These are phyloP conservation scores for Xylaria arbuscula DNA, from an alignment of 2,329 filamentous ascomycete genomes.

Conservation along the genomic window DNA sequence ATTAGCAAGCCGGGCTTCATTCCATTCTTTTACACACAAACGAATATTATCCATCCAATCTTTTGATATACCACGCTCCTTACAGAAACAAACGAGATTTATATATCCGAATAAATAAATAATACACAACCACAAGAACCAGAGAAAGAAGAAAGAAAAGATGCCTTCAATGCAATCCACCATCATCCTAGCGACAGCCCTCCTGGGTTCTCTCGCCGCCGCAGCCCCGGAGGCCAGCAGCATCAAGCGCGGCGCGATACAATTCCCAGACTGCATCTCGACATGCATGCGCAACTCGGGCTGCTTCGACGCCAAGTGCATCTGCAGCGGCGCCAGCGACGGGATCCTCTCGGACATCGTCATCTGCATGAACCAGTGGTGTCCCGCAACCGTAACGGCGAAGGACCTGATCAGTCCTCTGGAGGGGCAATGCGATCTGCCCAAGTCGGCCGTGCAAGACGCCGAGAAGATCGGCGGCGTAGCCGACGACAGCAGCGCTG, in stretches of 20 bases:
- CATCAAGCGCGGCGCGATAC: slow-evolving; percentile 33
- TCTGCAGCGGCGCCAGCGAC: slow-evolving; percentile 52
- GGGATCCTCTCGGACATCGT: slow-evolving; percentile 53
- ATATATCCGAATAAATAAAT: slow-evolving; percentile 3
- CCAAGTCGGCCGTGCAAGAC: slow-evolving; percentile 49
- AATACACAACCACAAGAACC: neutral
- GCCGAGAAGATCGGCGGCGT: slow-evolving; percentile 47
- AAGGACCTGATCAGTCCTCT: slow-evolving; percentile 51
- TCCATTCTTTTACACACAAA: slow-evolving; percentile 32
- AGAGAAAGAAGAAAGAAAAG: slow-evolving; percentile 23
- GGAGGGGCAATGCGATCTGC: slow-evolving; percentile 50
- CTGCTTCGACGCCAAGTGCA: slow-evolving; percentile 51
- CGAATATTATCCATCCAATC: neutral
- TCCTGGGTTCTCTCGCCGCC: slow-evolving; percentile 43
- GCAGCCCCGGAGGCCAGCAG: slow-evolving; percentile 31
- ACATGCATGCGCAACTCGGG: slow-evolving; percentile 52
- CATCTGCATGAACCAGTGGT: slow-evolving; percentile 54
- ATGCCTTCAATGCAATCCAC: slow-evolving; percentile 45
- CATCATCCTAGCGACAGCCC: slow-evolving; percentile 40
- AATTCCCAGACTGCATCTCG: slow-evolving; percentile 51
- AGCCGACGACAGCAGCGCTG: neutral
- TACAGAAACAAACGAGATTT: neutral
- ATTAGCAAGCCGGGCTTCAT: slow-evolving; percentile 33
- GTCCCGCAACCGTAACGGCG: slow-evolving; percentile 50
- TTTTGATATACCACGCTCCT: slow-evolving; percentile 21